Evolutionary conservation across 192 early-diverging fungal species (phyloP), one percentile per base, ranked within the genome.

Genomic region (Cladochytrium replicatum): DNA sequence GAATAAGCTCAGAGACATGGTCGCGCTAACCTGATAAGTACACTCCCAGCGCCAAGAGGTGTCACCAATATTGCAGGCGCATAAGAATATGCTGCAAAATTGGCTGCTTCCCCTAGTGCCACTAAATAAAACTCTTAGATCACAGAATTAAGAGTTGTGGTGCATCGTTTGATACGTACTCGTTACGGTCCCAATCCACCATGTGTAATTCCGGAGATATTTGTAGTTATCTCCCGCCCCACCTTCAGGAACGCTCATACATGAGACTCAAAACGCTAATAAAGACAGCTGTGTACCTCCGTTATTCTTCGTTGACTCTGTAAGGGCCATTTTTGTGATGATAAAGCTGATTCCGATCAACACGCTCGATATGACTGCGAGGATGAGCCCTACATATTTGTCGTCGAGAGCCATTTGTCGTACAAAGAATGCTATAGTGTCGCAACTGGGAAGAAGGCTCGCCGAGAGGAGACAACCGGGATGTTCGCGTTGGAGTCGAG

Each of bases 11-110:
- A 9, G 9, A 1, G 1, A 7, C 13, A 52, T 32, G 28, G 0
- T 9, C n/a, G 11, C 7, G 23, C 53, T 11, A 64, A 83, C 79
- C 88, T 87, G 32, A 89, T 80, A 48, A 96, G 76, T 26, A 93
- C 90, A 58, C 85, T 88, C 17, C 87, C 71, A 23, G 90, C 89
- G 27, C 93, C 93, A 42, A 96, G 68, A 3, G 93, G 93, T 28
- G 93, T 96, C 3, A 96, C 89, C 37, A 96, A 72, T 60, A 96
- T 92, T 31, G 93, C 89, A 2, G 93, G 93, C 34, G 89, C 91
- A 78, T 88, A 96, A 29, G 87, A 84, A 60, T 96, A 96, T 8
- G 93, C 93, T 1, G 86, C 73, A 74, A 97, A 94, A 69, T 97
- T 97, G 48, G 87, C 86, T 49, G 88, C 69, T 71, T 96, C 93